Evolutionary conservation across 1,284 basidiomycete genomes (phyloP), one percentile per base, ranked within the genome.

Genomic region (Rhodotorula glutinis): DNA sequence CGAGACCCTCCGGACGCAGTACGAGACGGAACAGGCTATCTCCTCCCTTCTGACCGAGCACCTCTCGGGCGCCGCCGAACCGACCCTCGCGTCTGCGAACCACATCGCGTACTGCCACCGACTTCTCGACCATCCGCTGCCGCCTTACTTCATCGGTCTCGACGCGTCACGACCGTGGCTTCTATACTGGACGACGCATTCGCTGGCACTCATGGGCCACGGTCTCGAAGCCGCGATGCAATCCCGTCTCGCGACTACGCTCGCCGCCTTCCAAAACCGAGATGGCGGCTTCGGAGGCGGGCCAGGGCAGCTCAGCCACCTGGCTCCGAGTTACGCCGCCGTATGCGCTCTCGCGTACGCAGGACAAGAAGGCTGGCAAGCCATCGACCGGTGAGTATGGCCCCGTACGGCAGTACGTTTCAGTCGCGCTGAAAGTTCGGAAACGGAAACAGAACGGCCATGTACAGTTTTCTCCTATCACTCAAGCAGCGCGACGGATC

Each of bases 401-500:
- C 43, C 43, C 60, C 0, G 0, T 29, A 19, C 9, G 11, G 33
- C 17, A 19, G 49, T 25, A 21, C 23, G 21, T n/a, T n/a, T n/a
- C 17, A 47, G 46, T 10, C 23, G 4, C 23, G 23, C 23, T 21
- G 46, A 47, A 19, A 5, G 23, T 47, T n/a, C 10, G 23, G 21
- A 13, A 21, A 47, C 21, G 5, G 33, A 5, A 38, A 17, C 59
- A 63, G 62, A 2, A n/a, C 27, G 11, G 85, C 85, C 67, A 83
- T 96, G 76, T 95, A 96, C 78, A 79, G 85, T 7, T 98, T 94
- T 81, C 93, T 98, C 80, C 85, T 95, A 85, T 87, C 89, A 1
- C 81, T 98, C 68, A 99, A 99, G 78, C 89, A 92, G 74, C 85
- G 88, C 1, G 93, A 98, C 77, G 96, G 96, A 0, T 94, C 92